Percentiles rank a stretch among this genome's conserved stretches.
These are phyloP conservation scores for Turritis glabra DNA, from an alignment of 345 rosid species.

Conservation along the genomic window DNA sequence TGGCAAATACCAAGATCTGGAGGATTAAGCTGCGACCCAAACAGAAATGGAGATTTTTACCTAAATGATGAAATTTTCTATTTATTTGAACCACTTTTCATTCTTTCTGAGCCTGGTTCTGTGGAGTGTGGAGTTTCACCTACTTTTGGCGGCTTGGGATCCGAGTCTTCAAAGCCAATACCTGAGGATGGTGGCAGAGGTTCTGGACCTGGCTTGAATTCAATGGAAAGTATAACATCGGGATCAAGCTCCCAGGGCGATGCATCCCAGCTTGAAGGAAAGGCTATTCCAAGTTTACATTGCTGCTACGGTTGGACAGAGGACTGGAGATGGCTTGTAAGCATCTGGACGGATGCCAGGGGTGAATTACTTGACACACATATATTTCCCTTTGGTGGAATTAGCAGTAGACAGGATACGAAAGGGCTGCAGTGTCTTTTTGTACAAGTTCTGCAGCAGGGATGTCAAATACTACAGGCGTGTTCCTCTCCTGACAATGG, in stretches of 20 bases:
- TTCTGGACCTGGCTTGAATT: conserved; percentile 55
- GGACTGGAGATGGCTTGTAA: conserved; percentile 99
- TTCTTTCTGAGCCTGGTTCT: conserved; percentile 96
- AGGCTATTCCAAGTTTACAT: conserved; percentile 76
- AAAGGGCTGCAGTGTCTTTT: conserved; percentile 98
- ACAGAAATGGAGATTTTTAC: conserved; percentile 70
- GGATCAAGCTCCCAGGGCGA: conserved; percentile 72
- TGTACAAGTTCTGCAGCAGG: conserved; percentile 96
- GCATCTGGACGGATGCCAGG: conserved; percentile 99
- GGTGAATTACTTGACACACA: conserved; percentile 98
- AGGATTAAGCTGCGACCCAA: conserved; percentile 76
- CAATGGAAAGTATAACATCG: conserved; percentile 58
- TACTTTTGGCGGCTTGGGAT: conserved; percentile 48
- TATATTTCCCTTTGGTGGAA: conserved; percentile 97
- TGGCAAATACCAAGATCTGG: conserved; percentile 85
- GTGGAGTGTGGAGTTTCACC: conserved; percentile 80
- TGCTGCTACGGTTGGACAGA: conserved; percentile 99
- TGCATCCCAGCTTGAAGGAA: conserved; percentile 73
- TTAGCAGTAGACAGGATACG: conserved; percentile 98
- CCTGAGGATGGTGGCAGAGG: conserved; percentile 70
- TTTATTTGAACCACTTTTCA: conserved; percentile 95
- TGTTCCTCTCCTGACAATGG: conserved; percentile 82
- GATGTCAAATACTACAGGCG: conserved; percentile 91
- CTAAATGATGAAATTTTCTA: conserved; percentile 65
- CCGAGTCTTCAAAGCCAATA: conserved; percentile 61